Base-by-base conservation (phyloP, 352 stramenopile species). In the Phytophthora parvispora region DNA sequence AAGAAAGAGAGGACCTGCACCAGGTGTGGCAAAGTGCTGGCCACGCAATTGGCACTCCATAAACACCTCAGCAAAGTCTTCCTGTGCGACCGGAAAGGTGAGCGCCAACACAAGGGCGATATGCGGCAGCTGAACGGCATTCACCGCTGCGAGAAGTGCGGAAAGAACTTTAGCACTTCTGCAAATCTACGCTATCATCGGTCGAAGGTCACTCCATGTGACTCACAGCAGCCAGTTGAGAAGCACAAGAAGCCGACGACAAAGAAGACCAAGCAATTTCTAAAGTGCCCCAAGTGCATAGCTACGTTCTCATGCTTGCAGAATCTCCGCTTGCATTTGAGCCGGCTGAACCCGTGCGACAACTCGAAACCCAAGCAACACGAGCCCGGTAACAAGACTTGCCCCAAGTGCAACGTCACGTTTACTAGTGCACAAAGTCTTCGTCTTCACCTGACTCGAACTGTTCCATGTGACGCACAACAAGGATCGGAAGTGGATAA, bases 21-120 rank as follows among this genome's bases (percentile, higher is more conserved):
- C 60, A 67, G 31, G 16, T 61, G 49, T 51, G 60, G 60, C 28
- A 67, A 55, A 67, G 49, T 67, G n/a, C 38, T 67, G 1, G 16
- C 49, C 60, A 62, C 50, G 27, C 5, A 36, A 36, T 5, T 49
- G 20, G 50, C 38, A 8, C 60, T 67, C 10, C 49, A 40, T 5
- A 54, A 67, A 4, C 60, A 67, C 20, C 34, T 54, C 0, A 67
- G 43, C 60, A 67, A 64, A 58, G 45, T 58, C 20, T 42, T 58
- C 7, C 16, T 67, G 27, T 67, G 48, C 31, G 20, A 67, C 38
- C 34, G 51, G 22, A 67, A 60, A 25, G 58, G 60, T 20, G 60
- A 45, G 29, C 60, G 60, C 20, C 53, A 24, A 34, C 5, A 45
- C 27, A 67, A 55, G 18, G 47, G 32, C 12, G 36, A 60, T 6